phyloP scores from a whole-genome alignment of 2,329 filamentous ascomycete species.

The Nemania serpens region DNA sequence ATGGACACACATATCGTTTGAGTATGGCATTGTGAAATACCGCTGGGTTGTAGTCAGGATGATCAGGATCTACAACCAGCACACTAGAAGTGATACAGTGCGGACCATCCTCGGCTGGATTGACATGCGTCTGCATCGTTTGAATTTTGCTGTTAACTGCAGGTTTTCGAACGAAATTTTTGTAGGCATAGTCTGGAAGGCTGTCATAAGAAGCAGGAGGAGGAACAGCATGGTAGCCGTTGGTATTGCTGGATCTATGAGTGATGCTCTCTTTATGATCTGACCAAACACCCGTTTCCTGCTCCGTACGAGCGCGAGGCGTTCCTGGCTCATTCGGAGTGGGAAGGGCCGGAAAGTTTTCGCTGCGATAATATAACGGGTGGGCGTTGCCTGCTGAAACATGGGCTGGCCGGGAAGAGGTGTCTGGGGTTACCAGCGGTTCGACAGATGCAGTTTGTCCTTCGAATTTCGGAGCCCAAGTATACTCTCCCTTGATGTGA shows the following conservation, averaged over 20 bases:
- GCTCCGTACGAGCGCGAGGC: background rate
- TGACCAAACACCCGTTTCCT: slow-evolving; percentile 8
- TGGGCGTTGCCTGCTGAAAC: slow-evolving; percentile 8
- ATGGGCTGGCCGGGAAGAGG: background rate
- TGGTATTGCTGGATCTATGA: background rate
- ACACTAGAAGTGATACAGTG: background rate
- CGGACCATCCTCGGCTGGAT: background rate
- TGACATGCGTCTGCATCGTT: background rate
- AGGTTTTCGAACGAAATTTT: background rate
- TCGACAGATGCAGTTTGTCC: background rate
- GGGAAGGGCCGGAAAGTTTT: slow-evolving; percentile 19
- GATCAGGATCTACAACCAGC: slow-evolving; percentile 13
- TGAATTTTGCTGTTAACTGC: slow-evolving; percentile 1
- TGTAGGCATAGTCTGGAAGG: background rate
- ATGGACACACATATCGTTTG: slow-evolving; percentile 22
- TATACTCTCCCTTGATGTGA: slow-evolving; percentile 21
- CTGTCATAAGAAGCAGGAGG: slow-evolving; percentile 13
- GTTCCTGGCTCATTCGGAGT: background rate
- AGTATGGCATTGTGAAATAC: slow-evolving; percentile 15
- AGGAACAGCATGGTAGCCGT: slow-evolving; percentile 14
- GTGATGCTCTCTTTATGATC: background rate
- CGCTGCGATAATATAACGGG: slow-evolving; percentile 16
- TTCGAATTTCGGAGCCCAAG: slow-evolving; percentile 12
- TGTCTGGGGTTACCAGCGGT: background rate
- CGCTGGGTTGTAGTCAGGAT: slow-evolving; percentile 20